A percentile compares a stretch with the other conserved stretches of the same genome.
Evolutionary conservation across 208 protist species (phyloP).

Genomic region (Leishmania mexicana): DNA sequence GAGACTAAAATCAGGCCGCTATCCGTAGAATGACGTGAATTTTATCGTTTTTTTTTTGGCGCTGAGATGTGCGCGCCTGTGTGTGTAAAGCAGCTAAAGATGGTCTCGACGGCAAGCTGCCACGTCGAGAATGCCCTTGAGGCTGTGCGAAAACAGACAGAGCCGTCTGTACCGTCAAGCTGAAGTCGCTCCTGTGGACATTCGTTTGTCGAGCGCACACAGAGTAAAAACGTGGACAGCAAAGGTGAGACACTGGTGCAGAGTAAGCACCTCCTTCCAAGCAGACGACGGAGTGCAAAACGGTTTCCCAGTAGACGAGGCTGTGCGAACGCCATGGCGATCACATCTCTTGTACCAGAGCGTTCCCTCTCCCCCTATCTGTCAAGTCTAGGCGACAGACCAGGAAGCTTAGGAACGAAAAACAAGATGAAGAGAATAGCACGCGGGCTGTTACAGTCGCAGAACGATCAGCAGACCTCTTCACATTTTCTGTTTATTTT

Average conservation of each 20-base stretch:
- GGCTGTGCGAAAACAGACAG: neutral
- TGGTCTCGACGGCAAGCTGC: neutral
- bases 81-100: neutral
- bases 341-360: neutral
- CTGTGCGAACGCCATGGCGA: too few species aligned
- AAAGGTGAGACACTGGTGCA: neutral
- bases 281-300: neutral
- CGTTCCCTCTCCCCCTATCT: neutral
- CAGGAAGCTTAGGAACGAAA: neutral
- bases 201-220: neutral
- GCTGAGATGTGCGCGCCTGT: neutral
- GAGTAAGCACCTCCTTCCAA: neutral
- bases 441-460: neutral
- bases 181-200: neutral
- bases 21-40: neutral
- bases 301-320: neutral
- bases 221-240: neutral
- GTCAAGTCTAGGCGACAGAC: neutral
- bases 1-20: too few species aligned
- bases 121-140: neutral
- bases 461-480: neutral
- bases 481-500: neutral
- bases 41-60: neutral
- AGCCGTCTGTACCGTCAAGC: neutral
- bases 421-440: neutral